Evolutionary conservation across 1,139 yeast genomes (phyloP), one percentile per base, ranked within the genome.

Genomic region (Nematodospora anomalae): DNA sequence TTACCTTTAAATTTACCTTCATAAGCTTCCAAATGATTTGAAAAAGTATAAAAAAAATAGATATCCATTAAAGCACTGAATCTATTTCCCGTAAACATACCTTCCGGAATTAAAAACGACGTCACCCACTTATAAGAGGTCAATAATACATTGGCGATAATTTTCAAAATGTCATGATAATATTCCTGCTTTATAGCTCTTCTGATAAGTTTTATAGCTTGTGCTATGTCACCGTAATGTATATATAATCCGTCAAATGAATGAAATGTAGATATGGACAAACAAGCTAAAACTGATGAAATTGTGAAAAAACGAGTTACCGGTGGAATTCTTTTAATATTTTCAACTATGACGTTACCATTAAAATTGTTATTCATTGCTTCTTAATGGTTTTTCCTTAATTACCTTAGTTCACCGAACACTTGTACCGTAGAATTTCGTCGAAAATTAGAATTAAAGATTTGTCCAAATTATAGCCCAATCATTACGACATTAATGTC

Each of bases 11-110:
- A 79, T 49, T 78, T 78, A 11, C 75, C 75, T 33, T 64, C 67
- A 12, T 40, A 36, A 24, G 56, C 54, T 51, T 79, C 86, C 36
- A 79, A 58, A 23, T 78, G 77, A 43, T 71, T 71, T 37, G 82
- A 75, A 56, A 76, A 78, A 4, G 73, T 68, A 55, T 79, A 79
- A 40, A 79, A 64, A 60, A 76, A 72, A 51, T 79, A 79, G 10
- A 76, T 67, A 41, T 76, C 81, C 58, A 77, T 58, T 32, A 79
- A 53, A 0, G 67, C 79, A 42, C 60, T 65, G 55, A 74, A 62
- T 28, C 73, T 70, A 37, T 64, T 67, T 6, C 60, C 60, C 15
- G 56, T 24, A 4, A 60, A 26, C 15, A 62, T 38, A 2, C 71
- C 76, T 1, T 43, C 43, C 3, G 74, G 74, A 2, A 76, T 60